Conservation (phyloP, 805 yeast species). For the Metschnikowia borealis region DNA sequence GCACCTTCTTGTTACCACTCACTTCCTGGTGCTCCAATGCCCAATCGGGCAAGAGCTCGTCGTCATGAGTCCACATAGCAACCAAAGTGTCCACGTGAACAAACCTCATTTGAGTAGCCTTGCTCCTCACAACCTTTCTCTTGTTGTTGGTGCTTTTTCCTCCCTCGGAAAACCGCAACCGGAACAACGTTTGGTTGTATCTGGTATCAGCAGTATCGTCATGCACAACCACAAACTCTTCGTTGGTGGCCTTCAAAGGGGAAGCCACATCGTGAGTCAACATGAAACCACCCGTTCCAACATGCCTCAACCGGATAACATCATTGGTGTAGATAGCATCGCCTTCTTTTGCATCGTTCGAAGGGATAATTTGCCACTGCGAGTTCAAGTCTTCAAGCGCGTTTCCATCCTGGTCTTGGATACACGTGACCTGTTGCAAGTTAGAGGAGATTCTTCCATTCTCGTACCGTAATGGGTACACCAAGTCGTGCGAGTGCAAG, state of each 20-base stretch:
- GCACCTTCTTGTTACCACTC: conserved; percentile 84
- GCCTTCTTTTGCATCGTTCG: conserved; percentile 28
- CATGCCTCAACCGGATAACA: conserved; percentile 73
- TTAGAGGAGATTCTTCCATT: conserved; percentile 94
- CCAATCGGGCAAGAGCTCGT: conserved; percentile 89
- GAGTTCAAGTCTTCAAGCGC: conserved; percentile 54
- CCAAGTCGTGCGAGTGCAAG: conserved; percentile 74
- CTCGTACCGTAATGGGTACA: conserved; percentile 88
- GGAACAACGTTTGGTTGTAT: conserved; percentile 75
- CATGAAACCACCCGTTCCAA: conserved; percentile 72
- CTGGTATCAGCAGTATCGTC: conserved; percentile 54
- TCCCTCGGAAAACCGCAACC: conserved; percentile 49
- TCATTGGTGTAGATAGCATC: conserved; percentile 60
- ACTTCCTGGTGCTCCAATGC: conserved; percentile 88
- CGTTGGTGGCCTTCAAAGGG: conserved; percentile 86
- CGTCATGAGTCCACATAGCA: conserved; percentile 91
- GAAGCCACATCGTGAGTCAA: conserved; percentile 96
- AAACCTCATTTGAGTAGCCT: conserved; percentile 63
- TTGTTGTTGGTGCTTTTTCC: conserved; percentile 40
- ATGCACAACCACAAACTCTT: conserved; percentile 78
- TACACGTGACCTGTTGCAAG: conserved; percentile 89
- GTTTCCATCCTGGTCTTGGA: conserved; percentile 34
- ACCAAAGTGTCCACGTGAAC: conserved; percentile 85
- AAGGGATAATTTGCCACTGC: conserved; percentile 84
- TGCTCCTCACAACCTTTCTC: conserved; percentile 58